These are phyloP conservation scores for Novymonas esmeraldas DNA, from an alignment of 208 protist species.

Conservation along the genomic window DNA sequence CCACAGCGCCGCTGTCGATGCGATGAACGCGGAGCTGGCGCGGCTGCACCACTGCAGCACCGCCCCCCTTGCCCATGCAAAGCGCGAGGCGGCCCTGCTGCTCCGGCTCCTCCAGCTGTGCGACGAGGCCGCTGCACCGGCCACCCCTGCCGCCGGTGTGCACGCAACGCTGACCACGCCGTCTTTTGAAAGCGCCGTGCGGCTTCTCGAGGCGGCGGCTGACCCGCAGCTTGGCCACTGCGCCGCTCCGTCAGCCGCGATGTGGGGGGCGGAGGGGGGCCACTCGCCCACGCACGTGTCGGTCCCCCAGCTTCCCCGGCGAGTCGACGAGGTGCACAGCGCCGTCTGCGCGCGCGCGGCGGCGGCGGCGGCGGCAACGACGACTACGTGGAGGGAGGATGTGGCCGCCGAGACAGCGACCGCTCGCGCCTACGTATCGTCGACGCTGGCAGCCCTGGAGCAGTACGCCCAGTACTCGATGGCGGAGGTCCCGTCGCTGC, in stretches of 20 bases:
- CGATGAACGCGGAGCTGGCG: constrained; percentile 18
- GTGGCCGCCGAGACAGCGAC: constrained; percentile 5
- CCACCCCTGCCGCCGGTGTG: neutral
- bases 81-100: constrained; percentile 22
- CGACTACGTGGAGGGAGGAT: neutral
- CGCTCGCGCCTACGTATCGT: neutral
- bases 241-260: neutral
- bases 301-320: constrained; percentile 10
- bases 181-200: constrained; percentile 14
- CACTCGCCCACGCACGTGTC: neutral
- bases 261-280: neutral
- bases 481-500: constrained; percentile 33
- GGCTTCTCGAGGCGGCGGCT: neutral
- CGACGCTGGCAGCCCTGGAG: constrained; percentile 41
- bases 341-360: constrained; percentile 12
- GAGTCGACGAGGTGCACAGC: constrained; percentile 6
- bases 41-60: constrained; percentile 3
- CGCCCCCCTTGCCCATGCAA: neutral
- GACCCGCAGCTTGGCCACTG: neutral
- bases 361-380: no score
- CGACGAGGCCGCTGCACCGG: constrained; percentile 15
- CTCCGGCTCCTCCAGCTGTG: constrained; percentile 35
- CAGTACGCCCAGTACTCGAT: constrained; percentile 64
- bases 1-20: constrained; percentile 3
- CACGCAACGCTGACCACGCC: constrained; percentile 12